A percentile compares a stretch with the other conserved stretches of the same genome.
These are phyloP conservation scores for Xerocomus potaroensis DNA, from an alignment of 768 basidiomycete species.

Conservation along the genomic window DNA sequence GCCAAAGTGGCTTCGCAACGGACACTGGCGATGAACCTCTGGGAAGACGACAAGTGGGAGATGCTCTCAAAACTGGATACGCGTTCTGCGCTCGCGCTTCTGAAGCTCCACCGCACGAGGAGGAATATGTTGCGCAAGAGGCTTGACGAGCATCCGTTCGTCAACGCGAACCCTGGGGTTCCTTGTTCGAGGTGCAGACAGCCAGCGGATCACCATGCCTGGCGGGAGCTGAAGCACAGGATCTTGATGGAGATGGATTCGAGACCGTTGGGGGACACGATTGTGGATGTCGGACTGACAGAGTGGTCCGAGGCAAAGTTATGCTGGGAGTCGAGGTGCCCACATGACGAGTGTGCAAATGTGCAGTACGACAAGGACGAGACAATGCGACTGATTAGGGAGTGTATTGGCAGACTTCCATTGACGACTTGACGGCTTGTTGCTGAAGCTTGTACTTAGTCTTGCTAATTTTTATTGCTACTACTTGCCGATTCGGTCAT, in stretches of 20 bases:
- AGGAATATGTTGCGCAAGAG: slow-evolving; percentile 46
- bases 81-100: slow-evolving; percentile 48
- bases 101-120: slow-evolving; percentile 51
- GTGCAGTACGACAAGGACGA: slow-evolving; percentile 54
- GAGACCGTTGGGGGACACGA: slow-evolving; percentile 56
- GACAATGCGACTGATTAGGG: slow-evolving; percentile 49
- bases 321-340: slow-evolving; percentile 59
- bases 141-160: slow-evolving; percentile 57
- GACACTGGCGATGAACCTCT: slow-evolving; percentile 52
- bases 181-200: slow-evolving; percentile 48
- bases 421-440: slow-evolving; percentile 25
- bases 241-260: slow-evolving; percentile 55
- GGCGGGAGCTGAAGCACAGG: slow-evolving; percentile 60
- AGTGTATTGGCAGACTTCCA: slow-evolving; percentile 51
- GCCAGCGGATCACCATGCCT: slow-evolving; percentile 52
- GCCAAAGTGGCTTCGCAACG: slow-evolving; percentile 49
- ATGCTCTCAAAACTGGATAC: slow-evolving; percentile 47
- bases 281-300: slow-evolving; percentile 43
- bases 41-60: slow-evolving; percentile 41
- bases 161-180: slow-evolving; percentile 38
- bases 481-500: too few species aligned
- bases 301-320: slow-evolving; percentile 57
- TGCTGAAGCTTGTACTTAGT: neutral
- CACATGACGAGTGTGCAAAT: slow-evolving; percentile 40
- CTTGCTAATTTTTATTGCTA: neutral